Evolutionary conservation across 148 eudicot genomes (phyloP).

Genomic region (Nepenthes gracilis): DNA sequence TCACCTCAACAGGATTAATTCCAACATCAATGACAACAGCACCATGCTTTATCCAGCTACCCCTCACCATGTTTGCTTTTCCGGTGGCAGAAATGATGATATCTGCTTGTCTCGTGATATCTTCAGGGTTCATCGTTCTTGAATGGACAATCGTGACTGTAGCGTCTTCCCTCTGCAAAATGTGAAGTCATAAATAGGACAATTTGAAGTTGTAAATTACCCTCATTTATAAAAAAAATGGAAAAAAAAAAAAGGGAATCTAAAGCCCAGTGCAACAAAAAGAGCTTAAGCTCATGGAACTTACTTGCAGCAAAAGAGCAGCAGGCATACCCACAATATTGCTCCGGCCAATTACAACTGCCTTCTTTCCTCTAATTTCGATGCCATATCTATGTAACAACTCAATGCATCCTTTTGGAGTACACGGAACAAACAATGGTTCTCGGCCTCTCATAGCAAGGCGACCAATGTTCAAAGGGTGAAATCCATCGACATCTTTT

Average conservation of each 20-base stretch:
- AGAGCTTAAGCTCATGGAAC: constrained; percentile 3
- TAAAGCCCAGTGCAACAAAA: background rate
- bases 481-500: constrained; percentile 92
- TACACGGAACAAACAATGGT: constrained; percentile 86
- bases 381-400: constrained; percentile 70
- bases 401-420: constrained; percentile 98
- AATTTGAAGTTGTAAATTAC: background rate
- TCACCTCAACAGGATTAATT: constrained; percentile 82
- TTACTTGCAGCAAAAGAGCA: constrained; percentile 75
- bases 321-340: constrained; percentile 96
- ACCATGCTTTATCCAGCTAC: constrained; percentile 92
- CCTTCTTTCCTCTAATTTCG: constrained; percentile 70
- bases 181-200: background rate
- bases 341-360: constrained; percentile 93
- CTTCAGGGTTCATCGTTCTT: constrained; percentile 76
- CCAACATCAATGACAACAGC: constrained; percentile 94
- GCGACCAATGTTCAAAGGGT: constrained; percentile 77
- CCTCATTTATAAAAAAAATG: too few relatives aligned
- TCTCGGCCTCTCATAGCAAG: constrained; percentile 90
- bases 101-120: constrained; percentile 74
- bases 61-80: constrained; percentile 79
- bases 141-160: constrained; percentile 86
- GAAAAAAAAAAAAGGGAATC: background rate
- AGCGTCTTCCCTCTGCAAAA: constrained; percentile 86
- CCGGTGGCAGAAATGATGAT: constrained; percentile 83